Evolutionary conservation across 495 filamentous ascomycete species (phyloP).

Genomic region (Aspergillus nanangensis): DNA sequence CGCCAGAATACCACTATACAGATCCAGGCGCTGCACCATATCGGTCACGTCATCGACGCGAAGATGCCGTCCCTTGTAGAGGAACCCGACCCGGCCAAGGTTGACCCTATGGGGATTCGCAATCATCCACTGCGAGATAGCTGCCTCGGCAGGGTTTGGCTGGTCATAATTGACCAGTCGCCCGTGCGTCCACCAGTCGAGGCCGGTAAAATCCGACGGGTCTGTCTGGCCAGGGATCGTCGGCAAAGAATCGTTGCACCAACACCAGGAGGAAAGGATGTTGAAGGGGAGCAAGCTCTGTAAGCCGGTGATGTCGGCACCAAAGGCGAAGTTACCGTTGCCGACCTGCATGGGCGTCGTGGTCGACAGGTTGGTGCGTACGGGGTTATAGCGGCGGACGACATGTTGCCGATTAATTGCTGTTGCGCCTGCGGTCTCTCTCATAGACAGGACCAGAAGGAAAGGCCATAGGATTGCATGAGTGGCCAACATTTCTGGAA

Average conservation of each 20-base stretch:
- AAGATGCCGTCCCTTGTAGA: conserved; percentile 7
- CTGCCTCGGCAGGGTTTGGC: conserved; percentile 9
- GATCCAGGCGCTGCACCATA: conserved; percentile 9
- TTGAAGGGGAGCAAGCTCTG: conserved; percentile 14
- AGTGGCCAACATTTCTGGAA: no score
- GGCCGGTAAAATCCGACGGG: conserved; percentile 9
- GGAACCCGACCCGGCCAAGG: conserved; percentile 10
- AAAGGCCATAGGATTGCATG: no score
- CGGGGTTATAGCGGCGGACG: conserved; percentile 10
- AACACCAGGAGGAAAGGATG: conserved; percentile 14
- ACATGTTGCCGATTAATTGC: conserved; percentile 1
- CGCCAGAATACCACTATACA: conserved; percentile 7
- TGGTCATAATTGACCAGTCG: conserved; percentile 15
- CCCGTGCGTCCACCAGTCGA: conserved; percentile 16
- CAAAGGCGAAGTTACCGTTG: conserved; percentile 19
- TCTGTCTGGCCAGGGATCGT: conserved; percentile 3
- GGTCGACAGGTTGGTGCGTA: conserved; percentile 10
- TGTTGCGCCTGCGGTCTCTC: not conserved
- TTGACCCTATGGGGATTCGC: conserved; percentile 14
- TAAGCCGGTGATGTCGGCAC: conserved; percentile 16
- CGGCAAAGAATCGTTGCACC: conserved; percentile 12
- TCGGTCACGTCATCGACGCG: conserved; percentile 4
- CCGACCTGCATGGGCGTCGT: conserved; percentile 17
- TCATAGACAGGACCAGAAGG: not conserved
- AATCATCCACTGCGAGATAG: conserved; percentile 16